Evolutionary conservation across 768 basidiomycete species (phyloP).

Genomic region (Nevesoporus exiguus): DNA sequence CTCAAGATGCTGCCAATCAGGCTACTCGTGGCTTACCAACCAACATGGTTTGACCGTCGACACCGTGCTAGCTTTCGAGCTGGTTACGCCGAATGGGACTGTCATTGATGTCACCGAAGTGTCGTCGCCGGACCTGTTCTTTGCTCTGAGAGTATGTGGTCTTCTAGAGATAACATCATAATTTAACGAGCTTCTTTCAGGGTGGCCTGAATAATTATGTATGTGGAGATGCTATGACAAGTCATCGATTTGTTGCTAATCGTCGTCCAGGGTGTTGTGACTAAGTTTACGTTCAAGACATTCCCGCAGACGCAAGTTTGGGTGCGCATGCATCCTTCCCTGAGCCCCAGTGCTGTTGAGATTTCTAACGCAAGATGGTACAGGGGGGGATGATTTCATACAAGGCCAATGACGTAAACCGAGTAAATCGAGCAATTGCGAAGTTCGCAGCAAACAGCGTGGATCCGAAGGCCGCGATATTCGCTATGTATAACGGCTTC

Average conservation of each 20-base stretch:
- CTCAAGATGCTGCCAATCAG: background rate
- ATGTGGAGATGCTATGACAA: background rate
- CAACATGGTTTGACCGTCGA: conserved; percentile 58
- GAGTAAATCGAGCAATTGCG: conserved; percentile 18
- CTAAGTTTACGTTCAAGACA: background rate
- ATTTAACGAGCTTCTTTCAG: conserved; percentile 17
- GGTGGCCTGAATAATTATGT: background rate
- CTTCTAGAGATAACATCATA: background rate
- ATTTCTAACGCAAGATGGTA: background rate
- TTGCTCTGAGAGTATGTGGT: conserved; percentile 36
- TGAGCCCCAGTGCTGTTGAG: background rate
- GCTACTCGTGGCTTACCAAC: conserved; percentile 49
- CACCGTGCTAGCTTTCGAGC: conserved; percentile 41
- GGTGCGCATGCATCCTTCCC: conserved; percentile 37
- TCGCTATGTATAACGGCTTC: conserved; percentile 40
- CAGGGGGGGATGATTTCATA: conserved; percentile 44
- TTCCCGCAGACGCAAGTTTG: background rate
- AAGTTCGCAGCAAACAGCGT: conserved; percentile 16
- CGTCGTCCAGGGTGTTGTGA: background rate
- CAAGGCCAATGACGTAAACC: background rate
- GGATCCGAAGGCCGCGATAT: conserved; percentile 33
- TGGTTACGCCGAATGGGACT: conserved; percentile 32
- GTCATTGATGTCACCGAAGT: conserved; percentile 33
- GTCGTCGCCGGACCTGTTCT: conserved; percentile 40
- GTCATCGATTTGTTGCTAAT: background rate